Evolutionary conservation across 2,329 filamentous ascomycete genomes (phyloP).

Genomic region (Claviceps sp.): DNA sequence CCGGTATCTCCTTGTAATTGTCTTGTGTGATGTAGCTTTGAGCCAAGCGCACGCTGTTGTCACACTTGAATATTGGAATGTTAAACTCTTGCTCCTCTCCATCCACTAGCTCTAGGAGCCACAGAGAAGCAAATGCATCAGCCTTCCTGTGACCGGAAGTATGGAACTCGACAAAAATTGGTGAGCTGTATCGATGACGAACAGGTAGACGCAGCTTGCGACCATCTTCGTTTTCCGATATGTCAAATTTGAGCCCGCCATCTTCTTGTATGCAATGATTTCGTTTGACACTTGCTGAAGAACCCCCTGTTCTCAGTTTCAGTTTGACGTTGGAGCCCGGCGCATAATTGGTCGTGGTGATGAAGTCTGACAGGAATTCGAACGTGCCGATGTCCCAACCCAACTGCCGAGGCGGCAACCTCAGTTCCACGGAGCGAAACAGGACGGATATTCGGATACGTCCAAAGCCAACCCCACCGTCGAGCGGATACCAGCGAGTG

Average conservation of each 20-base stretch:
- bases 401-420: conserved; percentile 69
- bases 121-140: conserved; percentile 66
- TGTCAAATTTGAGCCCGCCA: conserved; percentile 35
- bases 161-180: conserved; percentile 80
- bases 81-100: conserved; percentile 65
- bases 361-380: conserved; percentile 61
- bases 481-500: conserved; percentile 90
- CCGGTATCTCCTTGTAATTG: conserved; percentile 56
- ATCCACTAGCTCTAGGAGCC: conserved; percentile 76
- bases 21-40: conserved; percentile 86
- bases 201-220: conserved; percentile 63
- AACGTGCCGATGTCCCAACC: conserved; percentile 96
- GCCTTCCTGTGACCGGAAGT: conserved; percentile 52
- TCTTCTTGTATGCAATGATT: conserved; percentile 48
- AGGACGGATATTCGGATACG: conserved; percentile 77
- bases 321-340: conserved; percentile 59
- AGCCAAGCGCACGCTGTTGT: conserved; percentile 59
- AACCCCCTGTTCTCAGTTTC: conserved; percentile 72
- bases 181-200: conserved; percentile 78
- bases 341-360: conserved; percentile 50
- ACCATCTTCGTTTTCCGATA: conserved; percentile 27
- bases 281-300: conserved; percentile 55
- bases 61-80: conserved; percentile 81
- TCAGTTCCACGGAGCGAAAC: conserved; percentile 80
- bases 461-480: conserved; percentile 86